Percentiles rank a stretch among this genome's conserved stretches.
These are phyloP conservation scores for Tuber indicum DNA, from an alignment of 495 filamentous ascomycete genomes.

Conservation along the genomic window DNA sequence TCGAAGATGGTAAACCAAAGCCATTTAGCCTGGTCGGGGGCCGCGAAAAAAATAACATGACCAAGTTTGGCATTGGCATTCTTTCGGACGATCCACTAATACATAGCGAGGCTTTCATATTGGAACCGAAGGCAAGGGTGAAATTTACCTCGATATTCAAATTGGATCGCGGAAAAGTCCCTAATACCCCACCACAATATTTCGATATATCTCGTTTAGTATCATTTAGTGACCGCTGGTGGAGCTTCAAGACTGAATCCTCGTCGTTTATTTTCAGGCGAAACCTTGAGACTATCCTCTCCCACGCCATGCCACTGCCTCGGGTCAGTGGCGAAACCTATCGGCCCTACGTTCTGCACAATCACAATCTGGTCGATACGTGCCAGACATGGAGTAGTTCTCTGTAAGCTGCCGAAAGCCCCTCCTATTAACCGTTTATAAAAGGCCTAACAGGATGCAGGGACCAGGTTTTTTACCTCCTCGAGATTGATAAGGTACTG, in stretches of 20 bases:
- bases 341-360: background rate
- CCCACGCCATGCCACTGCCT: background rate
- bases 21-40: background rate
- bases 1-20: background rate
- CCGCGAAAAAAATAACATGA: background rate
- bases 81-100: background rate
- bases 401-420: background rate
- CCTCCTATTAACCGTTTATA: background rate
- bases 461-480: background rate
- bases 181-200: background rate
- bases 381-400: background rate
- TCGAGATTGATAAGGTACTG: slow-evolving; percentile 1
- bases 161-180: background rate
- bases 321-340: background rate
- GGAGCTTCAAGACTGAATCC: background rate
- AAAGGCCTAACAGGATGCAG: background rate
- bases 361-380: background rate
- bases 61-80: background rate
- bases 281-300: background rate
- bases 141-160: background rate
- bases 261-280: slow-evolving; percentile 2
- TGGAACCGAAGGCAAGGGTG: background rate
- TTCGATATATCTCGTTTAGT: background rate
- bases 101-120: background rate
- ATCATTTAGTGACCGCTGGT: background rate